These are phyloP conservation scores for Monsonia emarginata DNA, from an alignment of 441 rosid species.

Conservation along the genomic window DNA sequence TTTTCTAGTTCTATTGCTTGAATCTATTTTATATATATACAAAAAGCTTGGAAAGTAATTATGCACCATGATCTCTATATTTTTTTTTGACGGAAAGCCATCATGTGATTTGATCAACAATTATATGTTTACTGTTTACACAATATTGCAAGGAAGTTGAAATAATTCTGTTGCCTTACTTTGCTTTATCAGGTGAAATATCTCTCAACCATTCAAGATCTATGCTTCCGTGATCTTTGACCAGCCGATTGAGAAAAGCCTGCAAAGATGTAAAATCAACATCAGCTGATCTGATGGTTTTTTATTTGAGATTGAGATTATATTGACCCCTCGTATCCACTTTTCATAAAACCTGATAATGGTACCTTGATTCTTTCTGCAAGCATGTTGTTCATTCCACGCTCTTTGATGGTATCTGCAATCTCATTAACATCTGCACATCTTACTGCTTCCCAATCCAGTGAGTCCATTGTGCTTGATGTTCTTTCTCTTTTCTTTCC, in stretches of 20 bases:
- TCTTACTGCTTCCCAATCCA: slow-evolving; percentile 84
- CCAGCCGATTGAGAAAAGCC: slow-evolving; percentile 56
- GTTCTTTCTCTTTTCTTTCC: slow-evolving; percentile 43
- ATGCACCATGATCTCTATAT: not conserved
- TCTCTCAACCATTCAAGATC: slow-evolving; percentile 76
- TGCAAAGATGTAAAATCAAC: slow-evolving; percentile 28
- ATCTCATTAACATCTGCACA: slow-evolving; percentile 41
- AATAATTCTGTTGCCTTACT: slow-evolving; percentile 36
- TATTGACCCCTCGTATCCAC: not conserved
- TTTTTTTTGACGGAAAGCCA: not conserved
- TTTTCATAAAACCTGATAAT: slow-evolving; percentile 8
- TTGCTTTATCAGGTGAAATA: slow-evolving; percentile 67
- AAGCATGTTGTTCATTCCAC: slow-evolving; percentile 85
- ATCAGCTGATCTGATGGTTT: slow-evolving; percentile 15
- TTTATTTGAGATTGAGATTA: not conserved
- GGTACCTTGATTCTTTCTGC: slow-evolving; percentile 60
- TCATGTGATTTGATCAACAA: not conserved
- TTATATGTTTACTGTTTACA: not conserved
- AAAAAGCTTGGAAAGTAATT: not conserved
- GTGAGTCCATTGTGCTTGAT: slow-evolving; percentile 52
- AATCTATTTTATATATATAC: not conserved
- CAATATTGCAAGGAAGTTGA: not conserved
- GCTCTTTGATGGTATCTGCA: slow-evolving; percentile 58
- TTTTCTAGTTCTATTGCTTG: not conserved
- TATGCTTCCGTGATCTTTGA: slow-evolving; percentile 44